Evolutionary conservation across 2,329 filamentous ascomycete genomes (phyloP), one percentile per base, ranked within the genome.

Genomic region (Fusarium musae): DNA sequence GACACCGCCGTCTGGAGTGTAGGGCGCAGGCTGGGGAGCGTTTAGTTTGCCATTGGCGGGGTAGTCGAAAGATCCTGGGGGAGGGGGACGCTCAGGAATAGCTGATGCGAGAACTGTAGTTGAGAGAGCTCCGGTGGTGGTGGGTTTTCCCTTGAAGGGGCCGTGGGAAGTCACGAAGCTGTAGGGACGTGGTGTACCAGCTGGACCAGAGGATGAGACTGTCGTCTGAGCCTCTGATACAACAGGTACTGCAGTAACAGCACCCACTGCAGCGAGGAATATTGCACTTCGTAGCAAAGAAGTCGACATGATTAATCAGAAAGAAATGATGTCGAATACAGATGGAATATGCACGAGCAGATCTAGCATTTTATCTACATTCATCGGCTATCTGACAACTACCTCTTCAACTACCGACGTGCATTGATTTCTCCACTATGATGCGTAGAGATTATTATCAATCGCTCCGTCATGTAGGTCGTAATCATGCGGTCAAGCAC

Each of bases 1-100:
- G 3, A 92, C 82, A 17, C 94, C 94, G 64, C 93, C 93, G 42
- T 85, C 88, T 1, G 93, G 94, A 0, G 87, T 88, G 82, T 92
- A 96, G 0, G 93, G 93, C 2, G 90, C 90, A 3, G 93, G 93
- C 80, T 93, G 83, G 3, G 88, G 84, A n/a, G 88, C 83, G 62
- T 93, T 88, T 3, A 95, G 88, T 63, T 87, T 79, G 17, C 94
- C 94, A 74, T 95, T 87, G 12, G 90, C 88, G 15, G 92, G 92
- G 79, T 96, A 96, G 53, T 89, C 88, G 42, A 90, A 92, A 8
- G 91, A 91, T 12, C 87, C 89, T 0, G 88, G 86, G 36, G 87
- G 87, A 1, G 91, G 86, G 16, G 90, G 89, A 1, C 88, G 79
- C 2, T 87, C 83, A 2, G 88, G 82, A 56, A 96, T 87, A 3